phyloP scores from a whole-genome alignment of 73 alveolate genomes.

The Symbiodinium natans region DNA sequence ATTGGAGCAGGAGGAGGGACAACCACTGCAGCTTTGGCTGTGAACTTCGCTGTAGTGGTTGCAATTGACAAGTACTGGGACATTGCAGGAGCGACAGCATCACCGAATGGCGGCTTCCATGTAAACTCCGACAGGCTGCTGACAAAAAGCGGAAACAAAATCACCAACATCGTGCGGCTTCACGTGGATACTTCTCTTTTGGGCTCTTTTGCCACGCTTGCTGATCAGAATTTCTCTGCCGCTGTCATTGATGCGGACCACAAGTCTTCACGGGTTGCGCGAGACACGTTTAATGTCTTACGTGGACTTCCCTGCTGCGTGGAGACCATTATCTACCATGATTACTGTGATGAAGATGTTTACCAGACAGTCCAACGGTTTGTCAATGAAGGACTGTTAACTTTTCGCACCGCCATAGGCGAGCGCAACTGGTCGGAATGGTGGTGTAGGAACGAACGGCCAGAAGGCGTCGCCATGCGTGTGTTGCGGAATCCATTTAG shows the following conservation, averaged over 20 bases:
- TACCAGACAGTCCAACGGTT: neutral
- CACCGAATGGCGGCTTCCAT: neutral
- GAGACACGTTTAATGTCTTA: slow-evolving; percentile 48
- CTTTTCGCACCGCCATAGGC: slow-evolving; percentile 8
- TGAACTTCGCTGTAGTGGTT: slow-evolving; percentile 42
- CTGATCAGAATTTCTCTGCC: slow-evolving; percentile 37
- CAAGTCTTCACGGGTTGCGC: neutral
- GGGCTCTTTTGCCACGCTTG: neutral
- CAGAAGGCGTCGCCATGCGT: slow-evolving; percentile 49
- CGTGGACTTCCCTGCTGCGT: slow-evolving; percentile 63
- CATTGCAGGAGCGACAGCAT: neutral
- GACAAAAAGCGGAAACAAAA: neutral
- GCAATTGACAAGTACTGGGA: slow-evolving; percentile 26
- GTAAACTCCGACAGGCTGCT: neutral
- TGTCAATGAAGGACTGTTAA: slow-evolving; percentile 13
- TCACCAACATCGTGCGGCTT: slow-evolving; percentile 28
- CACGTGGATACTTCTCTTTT: slow-evolving; percentile 32
- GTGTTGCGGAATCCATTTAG: neutral
- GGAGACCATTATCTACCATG: slow-evolving; percentile 75
- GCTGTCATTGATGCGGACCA: slow-evolving; percentile 66
- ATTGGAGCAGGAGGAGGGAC: slow-evolving; percentile 44
- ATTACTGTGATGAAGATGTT: slow-evolving; percentile 15
- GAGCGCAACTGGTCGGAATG: slow-evolving; percentile 3
- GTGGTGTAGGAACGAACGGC: slow-evolving; percentile 55
- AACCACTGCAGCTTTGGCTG: slow-evolving; percentile 56